A percentile compares a stretch with the other conserved stretches of the same genome.
phyloP scores from a whole-genome alignment of 768 basidiomycete genomes.

The Tylopilus intermedius region DNA sequence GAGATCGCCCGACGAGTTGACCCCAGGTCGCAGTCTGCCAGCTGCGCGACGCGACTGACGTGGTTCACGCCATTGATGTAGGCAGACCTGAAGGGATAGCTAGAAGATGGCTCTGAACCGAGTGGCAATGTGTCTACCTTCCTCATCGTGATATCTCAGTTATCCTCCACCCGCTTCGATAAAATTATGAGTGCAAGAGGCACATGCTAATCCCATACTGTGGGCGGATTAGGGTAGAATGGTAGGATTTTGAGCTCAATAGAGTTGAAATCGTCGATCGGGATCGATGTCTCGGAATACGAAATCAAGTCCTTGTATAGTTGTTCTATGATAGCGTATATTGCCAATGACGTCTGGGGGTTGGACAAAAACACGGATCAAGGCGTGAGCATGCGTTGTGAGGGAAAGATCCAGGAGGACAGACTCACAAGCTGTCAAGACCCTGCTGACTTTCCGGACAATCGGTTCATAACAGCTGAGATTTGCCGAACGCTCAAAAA shows the following conservation, averaged over 20 bases:
- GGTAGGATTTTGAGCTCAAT: slow-evolving; percentile 96
- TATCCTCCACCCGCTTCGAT: slow-evolving; percentile 73
- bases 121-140: slow-evolving; percentile 49
- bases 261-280: slow-evolving; percentile 86
- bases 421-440: slow-evolving; percentile 84
- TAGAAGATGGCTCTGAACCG: background rate
- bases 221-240: slow-evolving; percentile 90
- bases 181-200: slow-evolving; percentile 87
- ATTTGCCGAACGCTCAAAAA: slow-evolving; percentile 87
- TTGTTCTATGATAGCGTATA: slow-evolving; percentile 87
- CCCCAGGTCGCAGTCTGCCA: slow-evolving; percentile 83
- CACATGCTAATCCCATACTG: slow-evolving; percentile 92
- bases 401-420: slow-evolving; percentile 30
- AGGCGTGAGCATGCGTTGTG: slow-evolving; percentile 1
- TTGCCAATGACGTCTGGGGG: slow-evolving; percentile 55
- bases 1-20: slow-evolving; percentile 83
- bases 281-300: slow-evolving; percentile 92
- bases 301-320: slow-evolving; percentile 96
- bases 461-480: slow-evolving; percentile 94
- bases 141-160: slow-evolving; percentile 94
- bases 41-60: slow-evolving; percentile 82
- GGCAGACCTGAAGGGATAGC: slow-evolving; percentile 45
- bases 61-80: slow-evolving; percentile 90
- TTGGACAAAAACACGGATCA: slow-evolving; percentile 77
- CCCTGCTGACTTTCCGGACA: slow-evolving; percentile 89